These are phyloP conservation scores for Coemansia sp. DNA, from an alignment of 192 early-diverging fungal genomes.

Conservation along the genomic window DNA sequence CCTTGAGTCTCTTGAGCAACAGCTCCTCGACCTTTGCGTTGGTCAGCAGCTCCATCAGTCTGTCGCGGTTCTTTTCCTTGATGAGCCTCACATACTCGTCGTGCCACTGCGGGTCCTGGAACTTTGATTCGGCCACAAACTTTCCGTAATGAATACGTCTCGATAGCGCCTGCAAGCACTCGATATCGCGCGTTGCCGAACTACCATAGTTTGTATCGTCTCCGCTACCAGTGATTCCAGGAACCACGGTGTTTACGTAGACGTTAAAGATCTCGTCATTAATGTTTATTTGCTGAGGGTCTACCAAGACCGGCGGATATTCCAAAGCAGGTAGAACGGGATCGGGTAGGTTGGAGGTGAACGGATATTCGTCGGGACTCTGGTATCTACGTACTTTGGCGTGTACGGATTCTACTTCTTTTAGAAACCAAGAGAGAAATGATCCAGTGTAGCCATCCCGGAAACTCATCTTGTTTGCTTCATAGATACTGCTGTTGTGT, in stretches of 20 bases:
- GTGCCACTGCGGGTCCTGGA: conserved; percentile 74
- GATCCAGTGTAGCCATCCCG: conserved; percentile 64
- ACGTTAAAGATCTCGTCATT: conserved; percentile 80
- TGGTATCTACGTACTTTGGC: conserved; percentile 82
- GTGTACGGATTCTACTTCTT: conserved; percentile 90
- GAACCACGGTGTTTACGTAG: conserved; percentile 79
- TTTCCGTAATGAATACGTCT: conserved; percentile 96
- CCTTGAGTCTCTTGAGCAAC: conserved; percentile 74
- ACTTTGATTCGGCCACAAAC: conserved; percentile 97
- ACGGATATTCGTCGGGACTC: conserved; percentile 95
- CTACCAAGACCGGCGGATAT: conserved; percentile 71
- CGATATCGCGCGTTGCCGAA: conserved; percentile 90
- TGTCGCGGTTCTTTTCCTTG: conserved; percentile 64
- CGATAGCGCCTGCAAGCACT: conserved; percentile 86
- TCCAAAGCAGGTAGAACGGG: conserved; percentile 82
- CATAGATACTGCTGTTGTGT: conserved; percentile 77
- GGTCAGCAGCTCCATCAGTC: conserved; percentile 82
- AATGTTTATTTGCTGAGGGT: conserved; percentile 78
- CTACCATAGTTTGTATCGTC: conserved; percentile 93
- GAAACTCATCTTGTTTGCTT: conserved; percentile 62
- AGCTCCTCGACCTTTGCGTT: conserved; percentile 81
- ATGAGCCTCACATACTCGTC: conserved; percentile 74
- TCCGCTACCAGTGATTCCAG: conserved; percentile 64
- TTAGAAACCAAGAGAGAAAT: conserved; percentile 87
- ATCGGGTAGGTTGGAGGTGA: conserved; percentile 74